Evolutionary conservation across 2,329 filamentous ascomycete genomes (phyloP).

Genomic region (Fusarium succisae): DNA sequence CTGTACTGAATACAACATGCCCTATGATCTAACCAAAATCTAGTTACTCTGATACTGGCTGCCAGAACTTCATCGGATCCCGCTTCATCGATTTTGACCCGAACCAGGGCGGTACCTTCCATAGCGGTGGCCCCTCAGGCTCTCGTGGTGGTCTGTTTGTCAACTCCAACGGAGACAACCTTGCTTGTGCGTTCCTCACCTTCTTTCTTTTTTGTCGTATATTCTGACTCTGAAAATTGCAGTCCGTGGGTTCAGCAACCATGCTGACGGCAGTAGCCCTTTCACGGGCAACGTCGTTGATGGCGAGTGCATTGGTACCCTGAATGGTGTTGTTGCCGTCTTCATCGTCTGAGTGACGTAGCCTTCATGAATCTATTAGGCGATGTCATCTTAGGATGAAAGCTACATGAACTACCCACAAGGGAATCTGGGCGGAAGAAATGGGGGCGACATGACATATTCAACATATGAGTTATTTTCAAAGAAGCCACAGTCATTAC

Average conservation of each 20-base stretch:
- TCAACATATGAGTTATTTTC: neutral
- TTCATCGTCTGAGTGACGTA: neutral
- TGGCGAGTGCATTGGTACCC: conserved; percentile 1
- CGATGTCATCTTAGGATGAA: fast-evolving
- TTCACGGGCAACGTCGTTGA: conserved; percentile 1
- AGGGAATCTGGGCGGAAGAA: fast-evolving
- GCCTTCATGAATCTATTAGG: fast-evolving
- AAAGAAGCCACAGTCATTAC: neutral
- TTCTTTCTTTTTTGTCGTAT: fast-evolving
- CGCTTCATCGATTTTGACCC: conserved; percentile 4
- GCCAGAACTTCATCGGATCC: conserved; percentile 6
- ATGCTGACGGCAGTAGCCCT: neutral
- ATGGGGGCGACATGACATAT: neutral
- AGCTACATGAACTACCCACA: fast-evolving
- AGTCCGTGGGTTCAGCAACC: neutral
- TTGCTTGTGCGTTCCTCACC: neutral
- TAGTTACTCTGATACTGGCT: conserved; percentile 1
- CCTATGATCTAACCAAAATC: fast-evolving
- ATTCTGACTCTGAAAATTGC: fast-evolving
- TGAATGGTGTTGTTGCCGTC: neutral
- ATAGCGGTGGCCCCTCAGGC: neutral
- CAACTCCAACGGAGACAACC: neutral
- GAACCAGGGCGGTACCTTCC: neutral
- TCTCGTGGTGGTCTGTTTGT: conserved; percentile 3
- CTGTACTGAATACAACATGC: fast-evolving